phyloP scores from a whole-genome alignment of 1,284 basidiomycete species.

The Cutaneotrichosporon sp. region DNA sequence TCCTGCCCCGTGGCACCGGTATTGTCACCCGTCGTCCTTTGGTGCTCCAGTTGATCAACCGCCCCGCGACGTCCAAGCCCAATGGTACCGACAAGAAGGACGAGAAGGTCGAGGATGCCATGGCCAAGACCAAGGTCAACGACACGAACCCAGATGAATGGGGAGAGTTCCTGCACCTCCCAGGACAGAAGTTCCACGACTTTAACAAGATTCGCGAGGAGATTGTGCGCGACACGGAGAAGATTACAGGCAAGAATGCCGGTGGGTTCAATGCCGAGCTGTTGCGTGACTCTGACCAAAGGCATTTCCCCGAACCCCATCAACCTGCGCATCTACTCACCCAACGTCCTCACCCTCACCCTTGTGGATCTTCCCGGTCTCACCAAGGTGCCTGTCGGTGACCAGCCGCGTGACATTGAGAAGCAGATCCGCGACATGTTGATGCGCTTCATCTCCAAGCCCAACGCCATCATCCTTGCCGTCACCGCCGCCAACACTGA shows the following conservation, averaged over 20 bases:
- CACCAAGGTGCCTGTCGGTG: conserved; percentile 92
- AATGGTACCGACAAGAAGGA: conserved; percentile 49
- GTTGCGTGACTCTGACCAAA: conserved; percentile 15
- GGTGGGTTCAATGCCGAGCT: conserved; percentile 43
- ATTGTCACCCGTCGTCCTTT: conserved; percentile 86
- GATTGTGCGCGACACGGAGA: conserved; percentile 93
- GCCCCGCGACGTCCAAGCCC: conserved; percentile 56
- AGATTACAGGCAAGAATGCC: conserved; percentile 95
- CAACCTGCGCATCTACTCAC: conserved; percentile 94
- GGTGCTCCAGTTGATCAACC: conserved; percentile 90
- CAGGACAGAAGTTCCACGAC: conserved; percentile 95
- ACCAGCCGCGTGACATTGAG: conserved; percentile 96
- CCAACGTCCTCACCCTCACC: conserved; percentile 92
- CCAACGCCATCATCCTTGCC: conserved; percentile 75
- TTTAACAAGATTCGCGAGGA: conserved; percentile 95
- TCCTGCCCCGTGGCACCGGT: conserved; percentile 67
- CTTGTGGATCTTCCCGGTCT: conserved; percentile 94
- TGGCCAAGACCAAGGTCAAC: conserved; percentile 45
- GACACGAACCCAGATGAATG: conserved; percentile 86
- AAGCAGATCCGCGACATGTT: conserved; percentile 97
- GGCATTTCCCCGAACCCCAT: conserved; percentile 94
- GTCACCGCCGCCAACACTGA: conserved; percentile 96
- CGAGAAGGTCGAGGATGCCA: conserved; percentile 30
- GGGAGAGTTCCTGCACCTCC: conserved; percentile 96
- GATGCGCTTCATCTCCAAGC: conserved; percentile 89